Percentiles rank a stretch among this genome's conserved stretches.
Conservation (phyloP, 306 rosid genomes). For the Boehmeria nivea region DNA sequence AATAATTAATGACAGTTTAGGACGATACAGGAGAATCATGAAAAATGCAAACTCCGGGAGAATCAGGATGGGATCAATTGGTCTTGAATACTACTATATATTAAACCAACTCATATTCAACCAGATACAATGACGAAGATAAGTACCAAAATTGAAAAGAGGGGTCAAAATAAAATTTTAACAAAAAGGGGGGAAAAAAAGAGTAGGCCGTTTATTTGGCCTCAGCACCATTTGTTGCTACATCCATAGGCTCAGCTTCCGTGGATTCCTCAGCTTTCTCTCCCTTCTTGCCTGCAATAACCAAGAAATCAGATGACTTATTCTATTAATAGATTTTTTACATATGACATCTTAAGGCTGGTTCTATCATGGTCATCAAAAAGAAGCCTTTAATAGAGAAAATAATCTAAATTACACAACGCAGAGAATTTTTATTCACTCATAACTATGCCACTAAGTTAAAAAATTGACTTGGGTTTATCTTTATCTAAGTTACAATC, state of each 20-base stretch:
- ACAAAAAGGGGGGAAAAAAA: conserved; percentile 18
- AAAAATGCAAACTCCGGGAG: conserved; percentile 4
- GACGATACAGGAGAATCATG: no score
- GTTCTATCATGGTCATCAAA: no score
- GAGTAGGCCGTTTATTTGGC: conserved; percentile 40
- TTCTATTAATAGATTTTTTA: no score
- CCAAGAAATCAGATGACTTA: no score
- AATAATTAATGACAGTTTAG: no score
- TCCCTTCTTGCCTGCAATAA: conserved; percentile 62
- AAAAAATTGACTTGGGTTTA: neutral
- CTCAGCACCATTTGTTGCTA: conserved; percentile 41
- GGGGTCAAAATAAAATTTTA: neutral
- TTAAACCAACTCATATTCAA: conserved; percentile 43
- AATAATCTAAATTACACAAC: no score
- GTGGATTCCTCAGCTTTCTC: conserved; percentile 63
- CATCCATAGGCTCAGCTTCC: conserved; percentile 64
- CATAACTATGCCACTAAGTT: neutral
- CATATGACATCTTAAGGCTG: no score
- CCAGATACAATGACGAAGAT: conserved; percentile 40
- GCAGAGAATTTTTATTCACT: neutral
- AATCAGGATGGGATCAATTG: conserved; percentile 15
- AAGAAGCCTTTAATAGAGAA: no score
- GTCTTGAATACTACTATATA: conserved; percentile 14
- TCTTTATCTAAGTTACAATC: neutral
- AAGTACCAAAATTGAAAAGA: conserved; percentile 57